Percentiles rank a stretch among this genome's conserved stretches.
These are phyloP conservation scores for Endothia cerciana DNA, from an alignment of 2,329 filamentous ascomycete genomes.

Conservation along the genomic window DNA sequence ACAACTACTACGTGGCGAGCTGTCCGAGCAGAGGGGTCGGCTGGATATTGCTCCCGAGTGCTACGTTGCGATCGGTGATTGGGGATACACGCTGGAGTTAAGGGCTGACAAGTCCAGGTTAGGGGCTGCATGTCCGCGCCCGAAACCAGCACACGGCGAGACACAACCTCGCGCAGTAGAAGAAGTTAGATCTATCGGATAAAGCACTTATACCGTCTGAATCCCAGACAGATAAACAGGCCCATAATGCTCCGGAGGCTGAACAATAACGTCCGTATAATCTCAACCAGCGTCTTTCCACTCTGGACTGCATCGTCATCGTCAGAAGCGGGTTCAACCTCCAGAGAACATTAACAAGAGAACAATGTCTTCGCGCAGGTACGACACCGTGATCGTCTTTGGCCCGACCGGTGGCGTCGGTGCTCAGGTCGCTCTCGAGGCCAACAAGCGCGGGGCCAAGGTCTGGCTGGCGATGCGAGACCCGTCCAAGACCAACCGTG, in stretches of 20 bases:
- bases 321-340: background rate
- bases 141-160: too few relatives aligned
- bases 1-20: background rate
- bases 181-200: too few relatives aligned
- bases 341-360: background rate
- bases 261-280: background rate
- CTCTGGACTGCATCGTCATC: background rate
- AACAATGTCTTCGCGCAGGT: conserved; percentile 21
- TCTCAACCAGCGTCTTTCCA: background rate
- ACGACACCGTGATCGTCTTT: conserved; percentile 48
- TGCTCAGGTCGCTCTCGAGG: conserved; percentile 43
- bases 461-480: conserved; percentile 32
- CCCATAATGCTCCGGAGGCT: background rate
- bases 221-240: background rate
- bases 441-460: conserved; percentile 45
- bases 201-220: too few relatives aligned
- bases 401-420: conserved; percentile 53
- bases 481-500: conserved; percentile 45
- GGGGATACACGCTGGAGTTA: background rate
- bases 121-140: background rate
- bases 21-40: background rate
- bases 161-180: too few relatives aligned
- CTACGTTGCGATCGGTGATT: background rate
- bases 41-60: background rate
- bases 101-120: background rate